Evolutionary conservation across 352 stramenopile species (phyloP).

Genomic region (Pythium insidiosum): DNA sequence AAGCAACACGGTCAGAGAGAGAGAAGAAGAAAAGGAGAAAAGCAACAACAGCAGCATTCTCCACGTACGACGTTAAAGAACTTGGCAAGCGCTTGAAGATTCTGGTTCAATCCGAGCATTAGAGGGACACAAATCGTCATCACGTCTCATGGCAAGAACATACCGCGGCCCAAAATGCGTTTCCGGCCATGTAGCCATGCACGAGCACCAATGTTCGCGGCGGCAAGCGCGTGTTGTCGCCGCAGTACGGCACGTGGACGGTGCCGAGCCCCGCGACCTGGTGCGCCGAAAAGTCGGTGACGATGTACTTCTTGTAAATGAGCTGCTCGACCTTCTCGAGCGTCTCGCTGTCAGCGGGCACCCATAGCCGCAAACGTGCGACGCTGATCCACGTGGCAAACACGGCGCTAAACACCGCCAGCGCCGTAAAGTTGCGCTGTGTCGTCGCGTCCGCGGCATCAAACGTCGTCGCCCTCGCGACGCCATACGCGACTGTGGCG

Average conservation of each 20-base stretch:
- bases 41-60: not conserved
- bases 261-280: slow-evolving; percentile 63
- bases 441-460: slow-evolving; percentile 16
- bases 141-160: not conserved
- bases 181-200: slow-evolving; percentile 71
- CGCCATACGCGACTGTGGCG: slow-evolving; percentile 26
- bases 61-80: slow-evolving; percentile 67
- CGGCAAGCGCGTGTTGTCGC: slow-evolving; percentile 36
- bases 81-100: slow-evolving; percentile 66
- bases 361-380: slow-evolving; percentile 41
- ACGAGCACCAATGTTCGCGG: slow-evolving; percentile 59
- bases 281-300: slow-evolving; percentile 38
- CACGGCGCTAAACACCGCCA: slow-evolving; percentile 33
- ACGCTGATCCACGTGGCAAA: slow-evolving; percentile 41
- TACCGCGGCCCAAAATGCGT: slow-evolving; percentile 70
- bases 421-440: slow-evolving; percentile 21
- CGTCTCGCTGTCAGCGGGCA: slow-evolving; percentile 34
- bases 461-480: slow-evolving; percentile 30
- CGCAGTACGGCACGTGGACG: slow-evolving; percentile 70
- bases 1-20: not conserved
- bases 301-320: slow-evolving; percentile 62
- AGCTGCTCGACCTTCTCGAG: slow-evolving; percentile 53
- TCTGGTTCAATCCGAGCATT: no score
- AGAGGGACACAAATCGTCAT: not conserved
- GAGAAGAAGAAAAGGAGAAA: not conserved